These are phyloP conservation scores for Rosa persica DNA, from an alignment of 306 rosid genomes.

Conservation along the genomic window DNA sequence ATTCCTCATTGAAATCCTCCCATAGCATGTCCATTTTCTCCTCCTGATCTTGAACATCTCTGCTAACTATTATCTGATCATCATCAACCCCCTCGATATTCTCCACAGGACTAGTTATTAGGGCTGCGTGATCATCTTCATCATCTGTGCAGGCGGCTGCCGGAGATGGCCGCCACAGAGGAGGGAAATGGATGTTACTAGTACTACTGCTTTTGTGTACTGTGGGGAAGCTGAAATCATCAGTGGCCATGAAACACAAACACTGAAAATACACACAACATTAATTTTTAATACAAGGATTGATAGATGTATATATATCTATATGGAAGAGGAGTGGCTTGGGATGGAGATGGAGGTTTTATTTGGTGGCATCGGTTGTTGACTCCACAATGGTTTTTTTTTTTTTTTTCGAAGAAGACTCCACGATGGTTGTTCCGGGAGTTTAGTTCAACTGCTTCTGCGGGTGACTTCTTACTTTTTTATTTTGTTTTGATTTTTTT, in stretches of 20 bases:
- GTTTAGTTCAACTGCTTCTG: background rate
- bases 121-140: background rate
- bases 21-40: slow-evolving; percentile 14
- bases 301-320: background rate
- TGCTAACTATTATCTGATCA: background rate
- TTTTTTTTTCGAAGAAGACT: too few relatives aligned
- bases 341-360: background rate
- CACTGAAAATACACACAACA: background rate
- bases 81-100: background rate
- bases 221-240: slow-evolving; percentile 18
- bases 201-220: background rate
- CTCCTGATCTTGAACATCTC: background rate
- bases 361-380: background rate
- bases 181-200: background rate
- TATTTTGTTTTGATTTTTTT: background rate
- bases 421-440: too few relatives aligned
- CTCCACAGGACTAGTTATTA: too few relatives aligned
- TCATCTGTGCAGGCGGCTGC: background rate
- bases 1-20: slow-evolving; percentile 14
- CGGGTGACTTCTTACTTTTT: background rate
- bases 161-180: background rate
- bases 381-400: background rate
- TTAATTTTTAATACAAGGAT: background rate
- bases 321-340: background rate
- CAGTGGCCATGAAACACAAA: background rate